Evolutionary conservation across 2,329 filamentous ascomycete species (phyloP), one percentile per base, ranked within the genome.

Genomic region (Penicillium rolfsii): DNA sequence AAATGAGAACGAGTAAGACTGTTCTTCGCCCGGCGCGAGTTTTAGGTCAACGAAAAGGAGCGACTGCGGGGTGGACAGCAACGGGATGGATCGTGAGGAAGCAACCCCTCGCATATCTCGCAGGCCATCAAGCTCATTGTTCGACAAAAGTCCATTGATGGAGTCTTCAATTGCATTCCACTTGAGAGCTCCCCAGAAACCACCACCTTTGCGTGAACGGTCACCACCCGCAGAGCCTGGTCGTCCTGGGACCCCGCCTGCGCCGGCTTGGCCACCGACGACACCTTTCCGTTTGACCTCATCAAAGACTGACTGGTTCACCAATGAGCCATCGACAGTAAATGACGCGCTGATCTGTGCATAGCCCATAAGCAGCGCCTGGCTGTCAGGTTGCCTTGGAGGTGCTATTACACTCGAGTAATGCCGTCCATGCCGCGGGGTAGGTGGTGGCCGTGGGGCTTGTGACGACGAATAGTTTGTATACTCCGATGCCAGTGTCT

Each of bases 361-460:
- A 77, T 96, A 99, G 0, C 93, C 95, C 95, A 99, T 99, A 87
- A 99, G 96, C 57, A 99, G 80, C 1, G 89, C 89, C 74, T 98
- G 93, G 56, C 64, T 67, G 48, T 71, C 68, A 19, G 63, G 56
- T 7, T 61, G 33, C 30, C 63, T 70, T 12, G 61, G 12, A 5
- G 64, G 49, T 57, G 63, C 64, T 19, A 76, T 62, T 48, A 80
- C 66, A 59, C 76, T 79, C 46, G 84, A 85, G 55, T 76, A 73
- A 67, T 81, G 77, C 54, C 83, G 76, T 48, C 64, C 69, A 65
- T 79, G 77, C 30, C 76, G 73, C 55, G 67, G 46, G 30, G 70
- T 71, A 62, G 64, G 66, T 4, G 84, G 74, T 35, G 58, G 35
- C 22, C 88, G 86, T 19, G 87, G 81, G 14, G 90, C 73, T 46